Base-by-base conservation (phyloP, 805 yeast species). In the Nakazawaea wickerhamii region DNA sequence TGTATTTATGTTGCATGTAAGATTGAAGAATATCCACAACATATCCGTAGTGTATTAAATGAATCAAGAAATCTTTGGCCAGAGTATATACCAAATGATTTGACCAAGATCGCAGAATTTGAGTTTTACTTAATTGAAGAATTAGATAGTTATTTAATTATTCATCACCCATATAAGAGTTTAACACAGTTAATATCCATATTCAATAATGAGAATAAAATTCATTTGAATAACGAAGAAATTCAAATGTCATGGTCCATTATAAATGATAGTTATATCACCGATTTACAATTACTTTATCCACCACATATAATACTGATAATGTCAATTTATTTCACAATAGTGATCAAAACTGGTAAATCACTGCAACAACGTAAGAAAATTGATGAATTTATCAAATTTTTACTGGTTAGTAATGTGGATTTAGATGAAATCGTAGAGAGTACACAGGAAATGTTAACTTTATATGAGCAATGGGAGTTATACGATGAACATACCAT, bases 31-130 rank as follows among this genome's bases (percentile, higher is more conserved):
- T 83, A 87, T 52, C 98, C 99, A 1, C 95, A 85, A 55, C 97
- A 93, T 57, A 88, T 93, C 8, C 65, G 96, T 43, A 77, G 90
- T 1, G 72, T 93, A 8, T 76, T 87, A 18, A 71, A 80, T 15
- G 98, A 91, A 57, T 93, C 97, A 2, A 65, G 96, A 41, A 82
- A 82, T 30, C 64, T 88, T 30, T 91, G 98, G 98, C 97, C 98
- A 0, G 96, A 90, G 55, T 87, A 81, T 54, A 82, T 91, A 28
- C 95, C 97, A 0, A 88, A 84, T 45, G 98, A 91, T 58, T 77
- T 89, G 14, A 83, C 95, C 22, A 87, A 86, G 55, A 69, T 93
- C 13, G 97, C 98, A 0, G 98, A 93, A 58, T 86, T 95, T 63
- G 99, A 93, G 62, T 93, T 93, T 58, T 93, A 91, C 57, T 60